Evolutionary conservation across 1,284 basidiomycete species (phyloP).

Genomic region (Volvariella surrecta): DNA sequence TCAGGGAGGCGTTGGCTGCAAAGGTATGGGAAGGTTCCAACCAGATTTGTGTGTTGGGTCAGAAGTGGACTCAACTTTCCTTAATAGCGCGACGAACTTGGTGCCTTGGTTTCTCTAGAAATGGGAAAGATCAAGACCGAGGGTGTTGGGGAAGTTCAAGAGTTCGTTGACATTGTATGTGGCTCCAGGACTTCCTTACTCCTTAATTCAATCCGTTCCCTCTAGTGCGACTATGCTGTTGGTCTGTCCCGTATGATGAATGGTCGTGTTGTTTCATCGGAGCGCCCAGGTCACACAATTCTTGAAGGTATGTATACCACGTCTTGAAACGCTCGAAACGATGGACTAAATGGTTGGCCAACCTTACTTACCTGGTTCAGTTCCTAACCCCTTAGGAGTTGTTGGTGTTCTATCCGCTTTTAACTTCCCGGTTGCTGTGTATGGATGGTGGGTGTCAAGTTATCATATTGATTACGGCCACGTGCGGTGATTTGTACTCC

Average conservation of each 20-base stretch:
- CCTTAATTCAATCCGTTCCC: not conserved
- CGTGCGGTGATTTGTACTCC: constrained; percentile 4
- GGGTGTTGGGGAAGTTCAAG: constrained; percentile 89
- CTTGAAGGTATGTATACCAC: constrained; percentile 54
- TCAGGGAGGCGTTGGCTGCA: constrained; percentile 71
- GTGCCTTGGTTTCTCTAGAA: constrained; percentile 79
- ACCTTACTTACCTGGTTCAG: constrained; percentile 29
- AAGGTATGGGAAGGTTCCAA: constrained; percentile 42
- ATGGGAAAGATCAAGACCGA: constrained; percentile 97
- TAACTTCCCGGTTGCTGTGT: constrained; percentile 91
- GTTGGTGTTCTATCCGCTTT: constrained; percentile 90
- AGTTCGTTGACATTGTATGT: constrained; percentile 86
- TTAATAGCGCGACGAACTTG: constrained; percentile 67
- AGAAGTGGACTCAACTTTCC: constrained; percentile 4
- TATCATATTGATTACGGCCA: constrained; percentile 4
- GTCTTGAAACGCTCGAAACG: constrained; percentile 2
- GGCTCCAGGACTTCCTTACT: constrained; percentile 4
- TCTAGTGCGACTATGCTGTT: constrained; percentile 50
- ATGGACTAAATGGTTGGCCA: constrained; percentile 5
- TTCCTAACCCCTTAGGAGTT: constrained; percentile 88
- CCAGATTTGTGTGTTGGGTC: constrained; percentile 1
- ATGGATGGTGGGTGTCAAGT: constrained; percentile 56
- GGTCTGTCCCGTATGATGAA: constrained; percentile 91
- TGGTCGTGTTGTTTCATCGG: constrained; percentile 77
- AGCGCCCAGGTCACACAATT: constrained; percentile 85